Percentiles rank a stretch among this genome's conserved stretches.
Evolutionary conservation across 495 filamentous ascomycete species (phyloP).

Genomic region (Xylaria cubensis): DNA sequence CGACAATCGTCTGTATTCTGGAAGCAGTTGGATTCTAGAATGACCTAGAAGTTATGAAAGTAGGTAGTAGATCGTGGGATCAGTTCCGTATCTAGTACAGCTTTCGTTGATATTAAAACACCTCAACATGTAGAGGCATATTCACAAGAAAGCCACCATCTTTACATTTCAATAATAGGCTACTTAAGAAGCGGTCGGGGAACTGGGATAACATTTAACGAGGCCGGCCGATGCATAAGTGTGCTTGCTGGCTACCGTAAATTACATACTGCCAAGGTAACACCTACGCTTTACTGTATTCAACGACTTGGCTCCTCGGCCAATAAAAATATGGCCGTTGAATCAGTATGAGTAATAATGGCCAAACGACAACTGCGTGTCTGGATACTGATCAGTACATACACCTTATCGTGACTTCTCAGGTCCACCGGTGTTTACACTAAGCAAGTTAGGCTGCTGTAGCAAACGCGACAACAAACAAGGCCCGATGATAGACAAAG

Average conservation of each 20-base stretch:
- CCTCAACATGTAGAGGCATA: neutral
- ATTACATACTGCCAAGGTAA: constrained; percentile 23
- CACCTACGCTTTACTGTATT: neutral
- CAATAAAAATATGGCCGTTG: constrained; percentile 3
- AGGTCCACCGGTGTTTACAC: constrained; percentile 4
- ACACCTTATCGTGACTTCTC: neutral
- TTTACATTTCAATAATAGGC: neutral
- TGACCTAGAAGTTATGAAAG: constrained; percentile 6
- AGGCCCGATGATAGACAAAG: neutral
- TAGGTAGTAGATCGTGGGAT: neutral
- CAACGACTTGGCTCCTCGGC: neutral
- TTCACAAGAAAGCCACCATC: neutral
- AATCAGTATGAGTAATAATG: constrained; percentile 22
- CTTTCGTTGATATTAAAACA: neutral
- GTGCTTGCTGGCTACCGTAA: constrained; percentile 10
- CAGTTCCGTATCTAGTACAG: neutral
- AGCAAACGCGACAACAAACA: neutral
- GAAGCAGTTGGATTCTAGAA: neutral
- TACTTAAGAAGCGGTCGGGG: constrained; percentile 7
- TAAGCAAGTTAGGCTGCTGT: constrained; percentile 14
- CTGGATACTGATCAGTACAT: neutral
- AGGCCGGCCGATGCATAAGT: constrained; percentile 4
- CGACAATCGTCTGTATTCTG: neutral
- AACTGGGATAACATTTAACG: neutral
- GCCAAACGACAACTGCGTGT: constrained; percentile 19